Conservation (phyloP, 306 rosid species). For the Gynostemma pentaphyllum region DNA sequence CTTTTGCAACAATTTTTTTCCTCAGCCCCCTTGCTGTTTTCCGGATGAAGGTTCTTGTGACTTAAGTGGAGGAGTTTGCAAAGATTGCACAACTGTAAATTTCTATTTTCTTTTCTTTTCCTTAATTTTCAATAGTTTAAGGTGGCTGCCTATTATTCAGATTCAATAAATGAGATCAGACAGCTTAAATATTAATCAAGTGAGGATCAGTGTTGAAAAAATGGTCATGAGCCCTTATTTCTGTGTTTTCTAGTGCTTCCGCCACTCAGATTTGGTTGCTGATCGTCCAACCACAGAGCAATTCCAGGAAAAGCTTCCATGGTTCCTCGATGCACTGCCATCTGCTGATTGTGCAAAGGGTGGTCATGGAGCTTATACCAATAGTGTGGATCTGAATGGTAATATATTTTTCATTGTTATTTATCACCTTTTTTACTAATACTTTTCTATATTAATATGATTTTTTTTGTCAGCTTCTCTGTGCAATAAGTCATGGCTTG, state of each 20-base stretch:
- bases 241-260: slow-evolving; percentile 69
- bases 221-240: slow-evolving; percentile 22
- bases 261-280: slow-evolving; percentile 74
- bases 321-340: slow-evolving; percentile 93
- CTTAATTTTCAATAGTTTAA: slow-evolving; percentile 9
- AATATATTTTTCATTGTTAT: slow-evolving; percentile 13
- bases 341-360: slow-evolving; percentile 99
- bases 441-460: neutral
- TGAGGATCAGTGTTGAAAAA: neutral
- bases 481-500: neutral
- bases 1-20: slow-evolving; percentile 16
- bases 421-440: neutral
- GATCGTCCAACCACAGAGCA: slow-evolving; percentile 89
- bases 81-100: slow-evolving; percentile 88
- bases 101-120: slow-evolving; percentile 14
- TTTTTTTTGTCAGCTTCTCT: neutral
- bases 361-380: slow-evolving; percentile 99
- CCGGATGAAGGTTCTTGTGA: slow-evolving; percentile 83
- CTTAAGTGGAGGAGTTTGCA: slow-evolving; percentile 66
- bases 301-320: slow-evolving; percentile 92
- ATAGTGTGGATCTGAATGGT: slow-evolving; percentile 87
- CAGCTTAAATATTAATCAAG: neutral
- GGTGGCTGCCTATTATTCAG: neutral
- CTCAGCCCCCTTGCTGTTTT: slow-evolving; percentile 85
- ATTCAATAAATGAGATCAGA: neutral